These are phyloP conservation scores for Crithidia fasciculata DNA, from an alignment of 208 protist species.

Conservation along the genomic window DNA sequence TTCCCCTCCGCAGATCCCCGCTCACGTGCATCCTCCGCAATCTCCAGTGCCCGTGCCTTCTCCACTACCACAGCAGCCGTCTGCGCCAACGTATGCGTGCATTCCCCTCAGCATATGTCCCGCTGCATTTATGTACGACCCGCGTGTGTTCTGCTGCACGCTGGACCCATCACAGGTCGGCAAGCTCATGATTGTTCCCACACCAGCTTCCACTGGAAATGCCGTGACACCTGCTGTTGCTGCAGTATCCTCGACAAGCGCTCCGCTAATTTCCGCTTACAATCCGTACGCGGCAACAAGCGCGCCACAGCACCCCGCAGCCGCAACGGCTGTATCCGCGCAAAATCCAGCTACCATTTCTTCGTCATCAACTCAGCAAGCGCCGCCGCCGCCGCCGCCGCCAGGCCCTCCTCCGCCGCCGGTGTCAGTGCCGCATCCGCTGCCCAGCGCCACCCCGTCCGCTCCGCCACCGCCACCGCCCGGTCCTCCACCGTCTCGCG, in stretches of 20 bases:
- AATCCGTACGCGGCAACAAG: background rate
- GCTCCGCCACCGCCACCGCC: background rate
- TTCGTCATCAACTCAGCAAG: background rate
- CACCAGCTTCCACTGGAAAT: background rate
- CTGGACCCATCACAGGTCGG: conserved; percentile 52
- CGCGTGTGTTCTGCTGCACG: conserved; percentile 61
- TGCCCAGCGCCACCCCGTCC: background rate
- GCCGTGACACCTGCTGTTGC: background rate
- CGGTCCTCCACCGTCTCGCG: conserved; percentile 1
- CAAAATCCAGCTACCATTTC: background rate
- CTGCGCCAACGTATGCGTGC: conserved; percentile 47
- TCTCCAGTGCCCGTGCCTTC: background rate
- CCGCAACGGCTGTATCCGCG: too few species aligned
- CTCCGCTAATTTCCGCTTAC: background rate
- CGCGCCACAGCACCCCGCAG: background rate
- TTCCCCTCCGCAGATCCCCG: too few species aligned
- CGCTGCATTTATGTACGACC: conserved; percentile 54
- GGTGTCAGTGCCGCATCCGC: too few species aligned
- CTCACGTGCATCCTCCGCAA: background rate
- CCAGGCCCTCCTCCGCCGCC: conserved; percentile 15
- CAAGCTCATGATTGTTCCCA: conserved; percentile 26
- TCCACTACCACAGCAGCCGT: background rate
- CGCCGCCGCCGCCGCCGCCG: background rate
- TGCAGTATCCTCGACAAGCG: background rate
- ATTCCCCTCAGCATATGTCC: conserved; percentile 70